phyloP scores from a whole-genome alignment of 768 basidiomycete species.

The Agaricus blazei region DNA sequence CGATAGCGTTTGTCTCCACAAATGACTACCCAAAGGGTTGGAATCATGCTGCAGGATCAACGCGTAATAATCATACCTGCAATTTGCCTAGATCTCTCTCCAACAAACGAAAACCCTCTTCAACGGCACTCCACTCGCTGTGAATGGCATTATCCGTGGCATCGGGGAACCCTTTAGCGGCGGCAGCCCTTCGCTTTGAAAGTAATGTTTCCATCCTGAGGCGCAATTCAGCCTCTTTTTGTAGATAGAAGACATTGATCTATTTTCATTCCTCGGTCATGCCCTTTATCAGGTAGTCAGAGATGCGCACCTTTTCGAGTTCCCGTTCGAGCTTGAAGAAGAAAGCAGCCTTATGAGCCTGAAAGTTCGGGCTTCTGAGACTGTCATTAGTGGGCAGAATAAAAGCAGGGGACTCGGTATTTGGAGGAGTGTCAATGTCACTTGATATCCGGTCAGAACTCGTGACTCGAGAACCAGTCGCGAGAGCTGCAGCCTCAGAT shows the following conservation, averaged over 20 bases:
- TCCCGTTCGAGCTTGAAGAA: constrained; percentile 99
- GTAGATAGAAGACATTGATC: constrained; percentile 98
- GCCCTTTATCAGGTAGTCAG: constrained; percentile 5
- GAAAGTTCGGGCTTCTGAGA: constrained; percentile 79
- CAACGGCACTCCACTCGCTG: constrained; percentile 93
- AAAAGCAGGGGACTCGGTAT: constrained; percentile 38
- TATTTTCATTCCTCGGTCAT: constrained; percentile 24
- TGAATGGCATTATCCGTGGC: constrained; percentile 58
- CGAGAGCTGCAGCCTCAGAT: constrained; percentile 84
- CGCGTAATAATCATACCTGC: constrained; percentile 51
- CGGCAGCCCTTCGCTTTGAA: constrained; percentile 86
- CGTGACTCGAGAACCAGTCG: constrained; percentile 66
- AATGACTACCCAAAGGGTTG: constrained; percentile 62
- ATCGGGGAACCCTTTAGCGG: constrained; percentile 67
- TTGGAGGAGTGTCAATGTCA: constrained; percentile 34
- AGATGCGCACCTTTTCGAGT: constrained; percentile 77
- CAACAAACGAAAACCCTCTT: constrained; percentile 92
- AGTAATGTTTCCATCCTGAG: constrained; percentile 88
- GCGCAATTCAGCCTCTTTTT: constrained; percentile 93
- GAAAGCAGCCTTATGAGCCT: constrained; percentile 94
- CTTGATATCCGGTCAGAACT: constrained; percentile 18
- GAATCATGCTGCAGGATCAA: neutral
- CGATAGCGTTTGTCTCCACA: constrained; percentile 94
- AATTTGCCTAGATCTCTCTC: constrained; percentile 94
- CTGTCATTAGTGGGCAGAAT: constrained; percentile 63